Evolutionary conservation across 1,139 yeast genomes (phyloP), one percentile per base, ranked within the genome.

Genomic region (Zygoascus sp.): DNA sequence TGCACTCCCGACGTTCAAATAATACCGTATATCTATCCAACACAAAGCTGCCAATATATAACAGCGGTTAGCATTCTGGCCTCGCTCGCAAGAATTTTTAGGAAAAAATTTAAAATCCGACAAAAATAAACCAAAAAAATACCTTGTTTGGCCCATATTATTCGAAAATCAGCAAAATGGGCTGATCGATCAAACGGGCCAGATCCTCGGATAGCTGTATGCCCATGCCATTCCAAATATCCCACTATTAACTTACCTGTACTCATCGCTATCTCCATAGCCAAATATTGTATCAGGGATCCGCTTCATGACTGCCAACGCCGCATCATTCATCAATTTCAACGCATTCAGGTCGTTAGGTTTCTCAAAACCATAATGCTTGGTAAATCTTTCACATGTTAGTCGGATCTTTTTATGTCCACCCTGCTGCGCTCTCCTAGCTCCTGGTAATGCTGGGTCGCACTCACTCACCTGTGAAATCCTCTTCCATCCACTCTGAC

Each of bases 261-360:
- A 92, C 67, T 92, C 99, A 64, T 92, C 99, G 28, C 95, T 83
- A 59, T 92, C 97, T 0, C 99, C 99, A 62, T 84, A 92, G 0
- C 96, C 95, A 64, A 90, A 54, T 19, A 81, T 60, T 1, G 88
- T 76, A 54, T 94, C 98, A 8, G 87, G 79, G 20, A 84, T 73
- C 39, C 72, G 70, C 32, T 72, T 67, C 74, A 87, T 76, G 7
- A 89, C 75, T 42, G 76, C 75, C 50, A 61, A 57, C 0, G 98
- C 98, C 2, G 96, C 81, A 2, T 73, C 70, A 65, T 89, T 92
- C 90, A 94, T 89, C 49, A 89, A 77, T 9, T 72, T 67, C 42
- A 92, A 66, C 0, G 97, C 97, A 30, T 78, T 64, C 25, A 66
- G 53, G 66, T 92, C 99, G 61, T 92, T 92, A 2, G 99, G 99